Evolutionary conservation across 345 rosid species (phyloP).

Genomic region (Acer campestre): DNA sequence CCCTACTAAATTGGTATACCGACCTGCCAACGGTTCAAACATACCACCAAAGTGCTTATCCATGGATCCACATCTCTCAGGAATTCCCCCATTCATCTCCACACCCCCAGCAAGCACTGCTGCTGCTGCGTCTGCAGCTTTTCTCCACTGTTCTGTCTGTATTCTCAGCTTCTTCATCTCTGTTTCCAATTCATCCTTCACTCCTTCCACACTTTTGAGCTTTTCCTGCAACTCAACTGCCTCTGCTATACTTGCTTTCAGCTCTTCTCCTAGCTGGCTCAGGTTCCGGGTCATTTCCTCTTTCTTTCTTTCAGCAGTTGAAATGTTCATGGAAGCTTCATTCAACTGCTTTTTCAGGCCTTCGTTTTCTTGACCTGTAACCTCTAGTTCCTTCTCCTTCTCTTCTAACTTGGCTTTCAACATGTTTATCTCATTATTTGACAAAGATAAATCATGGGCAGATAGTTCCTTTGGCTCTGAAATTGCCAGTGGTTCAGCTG

Average conservation of each 20-base stretch:
- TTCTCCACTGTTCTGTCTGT: slow-evolving; percentile 96
- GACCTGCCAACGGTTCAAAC: slow-evolving; percentile 46
- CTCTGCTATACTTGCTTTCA: slow-evolving; percentile 55
- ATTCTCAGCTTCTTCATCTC: slow-evolving; percentile 86
- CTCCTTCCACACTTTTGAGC: slow-evolving; percentile 57
- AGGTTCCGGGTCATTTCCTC: slow-evolving; percentile 49
- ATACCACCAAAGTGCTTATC: slow-evolving; percentile 69
- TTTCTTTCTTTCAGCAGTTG: slow-evolving; percentile 47
- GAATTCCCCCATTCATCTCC: slow-evolving; percentile 61
- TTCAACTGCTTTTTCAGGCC: slow-evolving; percentile 55
- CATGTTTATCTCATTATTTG: slow-evolving; percentile 55
- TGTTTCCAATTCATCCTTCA: slow-evolving; percentile 57
- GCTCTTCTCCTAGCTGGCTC: slow-evolving; percentile 55
- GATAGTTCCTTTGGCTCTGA: slow-evolving; percentile 36
- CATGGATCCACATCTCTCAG: slow-evolving; percentile 68
- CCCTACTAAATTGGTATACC: slow-evolving; percentile 53
- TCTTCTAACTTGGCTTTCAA: slow-evolving; percentile 60
- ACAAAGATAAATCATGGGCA: slow-evolving; percentile 34
- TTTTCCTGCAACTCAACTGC: slow-evolving; percentile 47
- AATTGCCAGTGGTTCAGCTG: slow-evolving; percentile 22
- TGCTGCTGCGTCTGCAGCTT: slow-evolving; percentile 97
- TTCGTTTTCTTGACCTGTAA: slow-evolving; percentile 50
- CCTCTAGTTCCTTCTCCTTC: slow-evolving; percentile 57
- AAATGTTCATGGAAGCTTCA: slow-evolving; percentile 40
- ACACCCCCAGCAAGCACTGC: slow-evolving; percentile 71